Evolutionary conservation across 2,329 filamentous ascomycete species (phyloP), one percentile per base, ranked within the genome.

Genomic region (Bipolaris oryzae): DNA sequence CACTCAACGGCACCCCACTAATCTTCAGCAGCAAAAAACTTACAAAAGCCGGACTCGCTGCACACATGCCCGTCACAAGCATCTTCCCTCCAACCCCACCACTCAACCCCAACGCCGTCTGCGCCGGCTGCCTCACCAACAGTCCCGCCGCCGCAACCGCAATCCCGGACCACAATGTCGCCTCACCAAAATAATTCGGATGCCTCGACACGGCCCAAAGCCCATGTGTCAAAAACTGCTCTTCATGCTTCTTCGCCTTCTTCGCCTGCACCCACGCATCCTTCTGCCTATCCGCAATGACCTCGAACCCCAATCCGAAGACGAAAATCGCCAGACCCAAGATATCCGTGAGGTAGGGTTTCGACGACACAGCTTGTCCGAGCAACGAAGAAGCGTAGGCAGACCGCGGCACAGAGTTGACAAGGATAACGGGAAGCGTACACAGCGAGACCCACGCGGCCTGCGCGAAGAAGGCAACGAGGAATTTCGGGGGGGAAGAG

Each of bases 131-230:
- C 13, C 79, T 78, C 1, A 83, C 73, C 46, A 91, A 76, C 1
- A 85, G 77, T 1, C 87, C 86, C 0, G 82, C 85, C 0, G 85
- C 81, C 0, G 80, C 75, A 5, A 85, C 83, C 0, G 87, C 86
- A 55, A 90, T 83, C 1, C 88, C 88, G 0, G 84, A 86, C 88
- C 87, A 91, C 31, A 91, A 77, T 10, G 85, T 87, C 25, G 80
- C 82, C 73, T 90, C 88, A n/a, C 88, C 88, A 70, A 90, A 89
- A 77, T 90, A 90, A 68, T 90, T 89, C 0, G 88, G 88, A 73
- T 89, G 86, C 58, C 86, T 77, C 45, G 80, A 84, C 68, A 82
- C 81, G 5, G 79, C 78, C 84, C 87, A 90, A 34, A 90, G 67
- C 0, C 88, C 88, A 1, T 78, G 73, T 0, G 86, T 88, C 60